Percentiles rank a stretch among this genome's conserved stretches.
Conservation (phyloP, 768 basidiomycete species). For the Trametes punicea region DNA sequence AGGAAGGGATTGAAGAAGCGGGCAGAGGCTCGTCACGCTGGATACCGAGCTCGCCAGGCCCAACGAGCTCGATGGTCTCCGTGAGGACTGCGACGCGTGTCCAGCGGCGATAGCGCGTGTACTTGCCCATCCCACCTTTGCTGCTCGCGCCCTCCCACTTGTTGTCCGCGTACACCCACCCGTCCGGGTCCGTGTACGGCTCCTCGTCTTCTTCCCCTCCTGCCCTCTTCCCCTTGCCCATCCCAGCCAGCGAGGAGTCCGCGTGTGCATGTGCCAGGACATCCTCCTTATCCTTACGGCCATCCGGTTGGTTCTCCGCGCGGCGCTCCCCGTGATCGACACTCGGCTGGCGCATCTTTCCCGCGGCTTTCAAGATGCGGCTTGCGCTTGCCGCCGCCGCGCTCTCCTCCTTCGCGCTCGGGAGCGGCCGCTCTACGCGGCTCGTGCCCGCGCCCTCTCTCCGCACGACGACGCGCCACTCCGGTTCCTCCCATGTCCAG, state of each 20-base stretch:
- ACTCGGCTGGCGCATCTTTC: constrained; percentile 42
- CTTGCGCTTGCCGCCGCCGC: constrained; percentile 25
- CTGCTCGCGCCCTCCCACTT: constrained; percentile 83
- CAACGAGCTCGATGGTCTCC: constrained; percentile 64
- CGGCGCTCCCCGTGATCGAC: constrained; percentile 10
- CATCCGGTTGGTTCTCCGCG: not conserved
- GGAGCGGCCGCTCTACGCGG: constrained; percentile 62
- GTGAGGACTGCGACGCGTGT: constrained; percentile 75
- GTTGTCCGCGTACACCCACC: constrained; percentile 94
- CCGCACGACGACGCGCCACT: constrained; percentile 77
- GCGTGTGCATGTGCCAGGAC: not conserved
- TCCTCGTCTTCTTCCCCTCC: constrained; percentile 45
- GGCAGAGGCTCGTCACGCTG: constrained; percentile 19
- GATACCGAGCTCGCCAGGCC: constrained; percentile 29
- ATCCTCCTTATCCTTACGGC: constrained; percentile 22
- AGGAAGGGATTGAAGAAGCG: not conserved
- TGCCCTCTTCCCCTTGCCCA: constrained; percentile 22
- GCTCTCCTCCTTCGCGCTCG: constrained; percentile 45
- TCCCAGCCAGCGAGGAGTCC: not conserved
- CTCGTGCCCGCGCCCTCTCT: constrained; percentile 49
- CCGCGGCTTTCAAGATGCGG: constrained; percentile 53
- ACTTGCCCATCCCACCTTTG: constrained; percentile 89
- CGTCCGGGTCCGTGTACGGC: constrained; percentile 72
- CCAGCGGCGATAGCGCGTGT: constrained; percentile 85
- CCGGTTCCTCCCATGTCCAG: constrained; percentile 90